phyloP scores from a whole-genome alignment of 192 early-diverging fungal species.

The Podila clonocystis region DNA sequence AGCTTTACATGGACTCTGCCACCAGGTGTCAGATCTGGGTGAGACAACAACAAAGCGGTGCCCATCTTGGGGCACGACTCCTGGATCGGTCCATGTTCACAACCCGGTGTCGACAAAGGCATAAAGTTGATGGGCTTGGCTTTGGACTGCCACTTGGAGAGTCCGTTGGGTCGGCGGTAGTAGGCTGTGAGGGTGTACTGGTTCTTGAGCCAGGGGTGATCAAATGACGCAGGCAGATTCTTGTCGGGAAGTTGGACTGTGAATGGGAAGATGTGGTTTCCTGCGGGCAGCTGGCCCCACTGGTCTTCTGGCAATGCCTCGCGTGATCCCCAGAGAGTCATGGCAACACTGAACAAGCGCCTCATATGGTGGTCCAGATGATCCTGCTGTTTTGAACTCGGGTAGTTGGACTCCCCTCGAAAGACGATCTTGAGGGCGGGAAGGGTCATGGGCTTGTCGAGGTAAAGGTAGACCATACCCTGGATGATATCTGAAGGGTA shows the following conservation, averaged over 20 bases:
- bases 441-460: slow-evolving; percentile 50
- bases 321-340: slow-evolving; percentile 48
- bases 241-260: slow-evolving; percentile 51
- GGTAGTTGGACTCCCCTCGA: slow-evolving; percentile 47
- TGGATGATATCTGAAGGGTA: slow-evolving; percentile 50
- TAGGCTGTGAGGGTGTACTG: slow-evolving; percentile 48
- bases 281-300: slow-evolving; percentile 40
- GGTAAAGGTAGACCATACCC: slow-evolving; percentile 47
- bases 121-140: slow-evolving; percentile 50
- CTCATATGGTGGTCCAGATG: slow-evolving; percentile 48
- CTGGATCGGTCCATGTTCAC: slow-evolving; percentile 49
- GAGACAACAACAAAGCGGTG: slow-evolving; percentile 34
- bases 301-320: slow-evolving; percentile 39
- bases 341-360: slow-evolving; percentile 47
- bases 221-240: slow-evolving; percentile 51
- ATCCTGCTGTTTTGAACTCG: slow-evolving; percentile 47
- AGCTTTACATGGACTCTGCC: slow-evolving; percentile 43
- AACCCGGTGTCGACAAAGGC: slow-evolving; percentile 41
- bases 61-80: slow-evolving; percentile 50
- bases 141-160: slow-evolving; percentile 52
- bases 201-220: slow-evolving; percentile 54
- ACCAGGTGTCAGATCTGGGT: slow-evolving; percentile 41
- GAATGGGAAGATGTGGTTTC: slow-evolving; percentile 50
- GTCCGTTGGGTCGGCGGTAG: slow-evolving; percentile 46
- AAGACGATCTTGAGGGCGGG: slow-evolving; percentile 53